Evolutionary conservation across 257 asterid genomes (phyloP).

Genomic region (Jacaranda copaia): DNA sequence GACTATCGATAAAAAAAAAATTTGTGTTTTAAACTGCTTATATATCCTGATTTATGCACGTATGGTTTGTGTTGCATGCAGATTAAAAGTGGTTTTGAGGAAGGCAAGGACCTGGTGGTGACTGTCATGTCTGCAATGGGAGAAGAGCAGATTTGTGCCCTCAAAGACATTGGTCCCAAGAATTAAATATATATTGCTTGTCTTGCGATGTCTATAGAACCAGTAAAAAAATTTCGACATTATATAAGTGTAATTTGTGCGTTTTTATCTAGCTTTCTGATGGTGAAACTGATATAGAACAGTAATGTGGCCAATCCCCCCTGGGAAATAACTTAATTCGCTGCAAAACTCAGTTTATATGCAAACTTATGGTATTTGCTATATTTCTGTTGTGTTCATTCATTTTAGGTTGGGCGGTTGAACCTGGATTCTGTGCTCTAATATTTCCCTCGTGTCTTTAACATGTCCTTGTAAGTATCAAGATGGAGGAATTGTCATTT

Average conservation of each 20-base stretch:
- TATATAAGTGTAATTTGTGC: too few relatives aligned
- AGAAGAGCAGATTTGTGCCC: constrained; percentile 76
- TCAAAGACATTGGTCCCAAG: constrained; percentile 72
- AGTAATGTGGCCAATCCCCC: not conserved
- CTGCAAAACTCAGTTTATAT: constrained; percentile 1
- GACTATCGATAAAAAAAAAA: not conserved
- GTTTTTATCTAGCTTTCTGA: constrained; percentile 2
- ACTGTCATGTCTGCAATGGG: constrained; percentile 80
- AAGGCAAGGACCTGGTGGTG: constrained; percentile 79
- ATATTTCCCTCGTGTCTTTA: not conserved
- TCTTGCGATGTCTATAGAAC: constrained; percentile 26
- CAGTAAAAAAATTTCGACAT: not conserved
- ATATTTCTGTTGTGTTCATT: not conserved
- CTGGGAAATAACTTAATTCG: constrained; percentile 1
- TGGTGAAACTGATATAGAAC: constrained; percentile 32
- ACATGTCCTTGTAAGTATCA: too few relatives aligned
- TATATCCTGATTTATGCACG: not conserved
- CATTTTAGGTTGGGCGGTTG: not conserved
- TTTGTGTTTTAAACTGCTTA: not conserved
- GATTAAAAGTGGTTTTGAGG: constrained; percentile 69
- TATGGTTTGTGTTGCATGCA: constrained; percentile 18
- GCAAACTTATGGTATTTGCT: constrained; percentile 1
- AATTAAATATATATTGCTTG: constrained; percentile 34
- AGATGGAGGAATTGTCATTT: too few relatives aligned
- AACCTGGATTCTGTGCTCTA: not conserved